Base-by-base conservation (phyloP, 495 filamentous ascomycete genomes). In the Trichocladium antarcticum region DNA sequence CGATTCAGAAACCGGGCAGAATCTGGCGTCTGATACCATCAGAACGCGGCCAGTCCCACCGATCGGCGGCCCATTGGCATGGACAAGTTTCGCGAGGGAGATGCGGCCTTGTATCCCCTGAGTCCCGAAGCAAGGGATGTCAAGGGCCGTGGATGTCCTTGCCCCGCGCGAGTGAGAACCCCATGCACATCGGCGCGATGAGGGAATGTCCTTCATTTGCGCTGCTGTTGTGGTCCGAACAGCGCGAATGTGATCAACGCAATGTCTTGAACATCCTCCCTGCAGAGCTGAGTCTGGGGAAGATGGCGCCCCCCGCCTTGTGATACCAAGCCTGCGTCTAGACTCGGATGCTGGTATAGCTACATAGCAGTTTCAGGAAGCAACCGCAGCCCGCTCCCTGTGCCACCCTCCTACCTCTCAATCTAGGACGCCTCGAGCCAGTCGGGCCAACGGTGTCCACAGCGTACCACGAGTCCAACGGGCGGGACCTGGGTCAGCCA, bases 21-120 rank as follows among this genome's bases (percentile, higher is more conserved):
- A 52, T 52, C 51, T 57, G 51, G 45, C 53, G 50, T 49, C 47
- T 56, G 46, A 51, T 55, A 45, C 45, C 46, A 53, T 53, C 49
- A 54, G 45, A 31, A 27, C n/a, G 11, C 15, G 27, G n/a, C 35
- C 22, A 5, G 15, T 32, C 16, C 16, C 22, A 37, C 4, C 37
- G 37, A 40, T 39, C 45, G 15, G 22, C 24, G 16, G 14, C 10
- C 17, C 45, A 22, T 24, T 48, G 37, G 45, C 37, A 48, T 32
- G 45, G 43, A 34, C 2, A 27, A 27, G 31, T 36, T 12, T 20
- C 16, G 35, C 15, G 22, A 19, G n/a, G 0, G 17, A 14, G 2
- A 16, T 34, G 29, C 9, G 21, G 29, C 42, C 29, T 44, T 34
- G 42, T 6, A 37, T 29, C 37, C 35, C 21, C 14, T 27, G 20